phyloP scores from a whole-genome alignment of 176 grass and related monocot genomes.

The Alloteropsis semialata region DNA sequence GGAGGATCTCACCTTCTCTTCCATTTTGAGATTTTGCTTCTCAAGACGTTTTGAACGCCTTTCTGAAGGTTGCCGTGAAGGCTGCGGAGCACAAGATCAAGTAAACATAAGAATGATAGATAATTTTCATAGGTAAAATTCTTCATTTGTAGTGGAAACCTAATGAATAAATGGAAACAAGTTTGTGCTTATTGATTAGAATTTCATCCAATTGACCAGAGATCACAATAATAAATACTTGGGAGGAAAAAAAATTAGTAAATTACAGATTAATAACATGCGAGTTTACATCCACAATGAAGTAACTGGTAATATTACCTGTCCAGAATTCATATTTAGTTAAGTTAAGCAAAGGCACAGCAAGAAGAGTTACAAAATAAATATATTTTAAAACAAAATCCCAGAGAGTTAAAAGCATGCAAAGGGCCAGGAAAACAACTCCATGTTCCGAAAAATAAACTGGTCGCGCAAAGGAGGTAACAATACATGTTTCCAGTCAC shows the following conservation, averaged over 20 bases:
- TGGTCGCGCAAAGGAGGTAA: slow-evolving; percentile 3
- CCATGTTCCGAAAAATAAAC: not conserved
- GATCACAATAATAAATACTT: not conserved
- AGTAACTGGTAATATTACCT: not conserved
- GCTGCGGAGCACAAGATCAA: slow-evolving; percentile 29
- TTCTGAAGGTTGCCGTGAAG: slow-evolving; percentile 32
- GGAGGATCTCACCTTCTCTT: slow-evolving; percentile 35
- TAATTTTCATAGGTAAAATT: not conserved
- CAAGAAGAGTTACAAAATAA: slow-evolving; percentile 7
- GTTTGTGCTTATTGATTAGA: not conserved
- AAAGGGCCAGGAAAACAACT: not conserved
- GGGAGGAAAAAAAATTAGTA: not conserved
- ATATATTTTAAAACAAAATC: not conserved
- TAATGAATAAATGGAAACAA: not conserved
- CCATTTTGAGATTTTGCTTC: slow-evolving; percentile 45
- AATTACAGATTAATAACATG: not conserved
- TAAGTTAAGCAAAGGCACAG: not conserved
- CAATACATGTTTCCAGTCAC: not conserved
- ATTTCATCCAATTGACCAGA: slow-evolving; percentile 11
- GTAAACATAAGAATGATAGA: slow-evolving; percentile 35
- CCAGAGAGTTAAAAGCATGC: not conserved
- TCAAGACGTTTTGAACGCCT: slow-evolving; percentile 54
- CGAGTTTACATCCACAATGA: not conserved
- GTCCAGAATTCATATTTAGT: slow-evolving; percentile 11
- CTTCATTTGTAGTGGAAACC: slow-evolving; percentile 6